These are phyloP conservation scores for Metschnikowia henanensis DNA, from an alignment of 805 yeast species.

Conservation along the genomic window DNA sequence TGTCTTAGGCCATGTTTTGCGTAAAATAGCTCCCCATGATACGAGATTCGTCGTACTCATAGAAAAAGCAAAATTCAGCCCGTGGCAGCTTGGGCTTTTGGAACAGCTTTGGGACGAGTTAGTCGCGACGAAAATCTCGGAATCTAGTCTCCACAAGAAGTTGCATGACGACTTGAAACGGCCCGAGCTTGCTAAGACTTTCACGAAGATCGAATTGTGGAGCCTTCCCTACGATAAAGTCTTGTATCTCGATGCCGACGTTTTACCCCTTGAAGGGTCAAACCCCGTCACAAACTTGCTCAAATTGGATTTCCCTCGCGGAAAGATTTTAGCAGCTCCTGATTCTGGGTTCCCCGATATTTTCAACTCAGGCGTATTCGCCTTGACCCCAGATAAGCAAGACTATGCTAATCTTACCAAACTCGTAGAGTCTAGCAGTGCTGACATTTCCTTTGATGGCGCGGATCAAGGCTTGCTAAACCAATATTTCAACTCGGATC, in stretches of 20 bases:
- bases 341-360: constrained; percentile 23
- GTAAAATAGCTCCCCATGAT: constrained; percentile 11
- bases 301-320: constrained; percentile 14
- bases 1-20: constrained; percentile 42
- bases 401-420: constrained; percentile 30
- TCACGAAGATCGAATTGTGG: constrained; percentile 22
- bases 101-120: constrained; percentile 29
- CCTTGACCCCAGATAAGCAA: constrained; percentile 14
- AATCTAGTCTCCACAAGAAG: constrained; percentile 26
- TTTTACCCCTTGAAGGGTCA: constrained; percentile 19
- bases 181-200: constrained; percentile 21
- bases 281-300: constrained; percentile 29
- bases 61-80: constrained; percentile 28
- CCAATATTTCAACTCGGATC: constrained; percentile 57
- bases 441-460: constrained; percentile 63
- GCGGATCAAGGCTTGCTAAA: constrained; percentile 92
- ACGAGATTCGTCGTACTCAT: constrained; percentile 33
- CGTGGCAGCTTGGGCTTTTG: constrained; percentile 29
- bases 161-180: constrained; percentile 32
- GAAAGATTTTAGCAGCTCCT: constrained; percentile 21
- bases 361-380: constrained; percentile 22
- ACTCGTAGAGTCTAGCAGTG: constrained; percentile 20
- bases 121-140: constrained; percentile 27
- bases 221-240: constrained; percentile 19
- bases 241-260: constrained; percentile 21